Evolutionary conservation across 1,284 basidiomycete species (phyloP).

Genomic region (Takashimella koratensis): DNA sequence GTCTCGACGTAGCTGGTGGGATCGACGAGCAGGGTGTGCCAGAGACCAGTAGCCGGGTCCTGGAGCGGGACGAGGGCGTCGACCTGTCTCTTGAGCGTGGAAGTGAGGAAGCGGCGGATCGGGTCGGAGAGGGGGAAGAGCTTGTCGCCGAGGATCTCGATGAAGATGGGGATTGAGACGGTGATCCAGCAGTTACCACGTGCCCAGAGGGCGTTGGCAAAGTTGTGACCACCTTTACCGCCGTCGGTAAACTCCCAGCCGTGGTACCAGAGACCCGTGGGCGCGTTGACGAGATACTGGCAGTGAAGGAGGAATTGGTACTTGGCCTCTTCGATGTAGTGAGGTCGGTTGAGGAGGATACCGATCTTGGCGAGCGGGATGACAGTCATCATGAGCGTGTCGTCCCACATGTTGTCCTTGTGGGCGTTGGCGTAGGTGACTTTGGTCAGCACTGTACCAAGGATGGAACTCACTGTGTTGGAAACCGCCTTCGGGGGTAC

Average conservation of each 20-base stretch:
- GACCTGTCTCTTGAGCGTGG: slow-evolving; percentile 56
- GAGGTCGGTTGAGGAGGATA: slow-evolving; percentile 53
- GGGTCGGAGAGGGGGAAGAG: slow-evolving; percentile 51
- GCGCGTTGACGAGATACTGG: slow-evolving; percentile 34
- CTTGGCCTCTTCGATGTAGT: slow-evolving; percentile 57
- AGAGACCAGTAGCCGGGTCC: slow-evolving; percentile 56
- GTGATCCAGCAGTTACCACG: slow-evolving; percentile 65
- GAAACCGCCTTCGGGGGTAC: slow-evolving; percentile 57
- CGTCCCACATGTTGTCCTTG: slow-evolving; percentile 62
- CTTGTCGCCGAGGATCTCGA: slow-evolving; percentile 52
- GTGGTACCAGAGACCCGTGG: slow-evolving; percentile 36
- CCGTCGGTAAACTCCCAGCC: slow-evolving; percentile 46
- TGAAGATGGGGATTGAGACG: slow-evolving; percentile 61
- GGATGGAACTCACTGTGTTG: slow-evolving; percentile 55
- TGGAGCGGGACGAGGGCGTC: slow-evolving; percentile 57
- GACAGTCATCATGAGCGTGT: slow-evolving; percentile 62
- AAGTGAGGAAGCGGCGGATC: slow-evolving; percentile 53
- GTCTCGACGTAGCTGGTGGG: slow-evolving; percentile 59
- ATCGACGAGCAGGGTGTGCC: slow-evolving; percentile 63
- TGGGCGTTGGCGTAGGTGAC: slow-evolving; percentile 57
- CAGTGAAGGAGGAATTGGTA: slow-evolving; percentile 35
- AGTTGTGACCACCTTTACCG: slow-evolving; percentile 42
- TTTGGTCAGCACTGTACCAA: slow-evolving; percentile 24
- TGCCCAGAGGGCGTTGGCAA: slow-evolving; percentile 60
- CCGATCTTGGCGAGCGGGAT: slow-evolving; percentile 60